Evolutionary conservation across 176 grass and related monocot species (phyloP).

Genomic region (Raddia distichophylla): DNA sequence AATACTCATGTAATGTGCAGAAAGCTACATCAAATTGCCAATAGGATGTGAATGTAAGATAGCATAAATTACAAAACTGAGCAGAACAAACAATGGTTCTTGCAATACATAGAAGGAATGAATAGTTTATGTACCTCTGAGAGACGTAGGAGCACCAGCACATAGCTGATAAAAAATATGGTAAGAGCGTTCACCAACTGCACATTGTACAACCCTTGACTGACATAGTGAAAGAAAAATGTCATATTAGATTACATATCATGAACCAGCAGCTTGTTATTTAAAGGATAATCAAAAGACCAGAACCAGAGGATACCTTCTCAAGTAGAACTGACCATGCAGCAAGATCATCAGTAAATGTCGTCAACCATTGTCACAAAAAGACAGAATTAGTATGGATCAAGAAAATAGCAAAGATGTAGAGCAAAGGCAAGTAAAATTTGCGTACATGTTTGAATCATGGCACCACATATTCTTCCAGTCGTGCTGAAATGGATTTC

Average conservation of each 20-base stretch:
- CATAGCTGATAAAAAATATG: conserved; percentile 99
- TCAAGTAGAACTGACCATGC: conserved; percentile 87
- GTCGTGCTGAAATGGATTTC: conserved; percentile 96
- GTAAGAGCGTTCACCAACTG: conserved; percentile 83
- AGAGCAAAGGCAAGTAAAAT: conserved; percentile 24
- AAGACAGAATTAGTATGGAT: conserved; percentile 29
- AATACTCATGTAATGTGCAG: conserved; percentile 6
- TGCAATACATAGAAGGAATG: conserved; percentile 21
- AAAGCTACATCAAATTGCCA: not conserved
- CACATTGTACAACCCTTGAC: conserved; percentile 98
- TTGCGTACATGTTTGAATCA: conserved; percentile 95
- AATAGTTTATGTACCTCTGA: conserved; percentile 66
- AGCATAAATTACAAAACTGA: conserved; percentile 18
- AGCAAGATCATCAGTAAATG: conserved; percentile 40
- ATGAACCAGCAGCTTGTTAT: not conserved
- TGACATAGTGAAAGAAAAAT: conserved; percentile 47
- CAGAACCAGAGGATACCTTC: conserved; percentile 70
- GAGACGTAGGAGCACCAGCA: conserved; percentile 65
- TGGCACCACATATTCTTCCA: conserved; percentile 91
- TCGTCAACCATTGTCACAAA: conserved; percentile 45
- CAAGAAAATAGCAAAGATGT: conserved; percentile 34
- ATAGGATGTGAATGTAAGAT: not conserved
- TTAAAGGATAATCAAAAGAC: conserved; percentile 26
- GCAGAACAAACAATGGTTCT: conserved; percentile 24
- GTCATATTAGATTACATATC: conserved; percentile 9